Evolutionary conservation across 768 basidiomycete genomes (phyloP).

Genomic region (Amanita exitialis): DNA sequence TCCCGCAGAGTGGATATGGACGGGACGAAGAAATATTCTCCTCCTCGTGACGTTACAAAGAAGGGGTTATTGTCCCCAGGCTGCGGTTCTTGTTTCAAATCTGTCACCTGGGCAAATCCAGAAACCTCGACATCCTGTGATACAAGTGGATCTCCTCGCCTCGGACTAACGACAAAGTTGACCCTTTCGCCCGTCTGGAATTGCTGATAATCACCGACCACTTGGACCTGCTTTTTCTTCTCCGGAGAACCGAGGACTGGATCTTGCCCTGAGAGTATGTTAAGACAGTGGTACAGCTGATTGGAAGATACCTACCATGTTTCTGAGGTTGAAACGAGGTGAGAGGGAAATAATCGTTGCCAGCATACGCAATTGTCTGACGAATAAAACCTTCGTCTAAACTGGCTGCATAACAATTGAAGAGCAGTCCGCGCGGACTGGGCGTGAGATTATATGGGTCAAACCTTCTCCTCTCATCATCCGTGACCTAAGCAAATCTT

Average conservation of each 20-base stretch:
- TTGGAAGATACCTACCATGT: neutral
- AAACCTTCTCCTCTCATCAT: neutral
- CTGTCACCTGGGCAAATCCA: too few species aligned
- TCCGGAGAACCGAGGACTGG: neutral
- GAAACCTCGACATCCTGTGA: too few species aligned
- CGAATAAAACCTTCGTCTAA: neutral
- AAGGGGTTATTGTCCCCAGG: neutral
- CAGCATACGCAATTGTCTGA: neutral
- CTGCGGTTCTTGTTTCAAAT: too few species aligned
- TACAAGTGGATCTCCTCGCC: too few species aligned
- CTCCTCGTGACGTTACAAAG: slow-evolving; percentile 12
- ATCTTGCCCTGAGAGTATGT: neutral
- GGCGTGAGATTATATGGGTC: neutral
- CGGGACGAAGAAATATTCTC: slow-evolving; percentile 18
- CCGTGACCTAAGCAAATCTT: too few species aligned
- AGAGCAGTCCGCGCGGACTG: neutral
- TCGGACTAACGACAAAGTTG: too few species aligned
- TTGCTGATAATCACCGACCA: too few species aligned
- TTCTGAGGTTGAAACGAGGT: neutral
- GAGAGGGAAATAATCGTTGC: neutral
- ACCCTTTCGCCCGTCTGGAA: too few species aligned
- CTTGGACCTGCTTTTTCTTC: neutral
- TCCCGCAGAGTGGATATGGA: slow-evolving; percentile 12
- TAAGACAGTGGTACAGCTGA: neutral
- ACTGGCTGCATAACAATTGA: neutral